Conservation (phyloP, 2,329 filamentous ascomycete species). For the Akanthomyces dipterigenus region DNA sequence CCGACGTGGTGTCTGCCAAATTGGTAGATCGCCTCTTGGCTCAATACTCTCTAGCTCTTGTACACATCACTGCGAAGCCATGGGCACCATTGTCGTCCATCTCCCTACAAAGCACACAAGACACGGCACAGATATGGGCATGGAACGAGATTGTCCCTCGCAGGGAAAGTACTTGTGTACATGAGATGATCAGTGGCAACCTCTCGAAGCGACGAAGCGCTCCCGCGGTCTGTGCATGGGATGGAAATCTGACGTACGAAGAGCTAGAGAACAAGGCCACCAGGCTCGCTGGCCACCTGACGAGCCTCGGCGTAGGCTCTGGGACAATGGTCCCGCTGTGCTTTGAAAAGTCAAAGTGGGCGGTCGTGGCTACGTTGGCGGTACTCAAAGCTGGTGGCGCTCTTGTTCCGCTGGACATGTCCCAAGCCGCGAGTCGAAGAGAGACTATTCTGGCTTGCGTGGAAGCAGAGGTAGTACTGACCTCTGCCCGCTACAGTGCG, state of each 20-base stretch:
- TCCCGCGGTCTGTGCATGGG: conserved; percentile 38
- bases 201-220: background rate
- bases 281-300: background rate
- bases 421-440: background rate
- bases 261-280: conserved; percentile 10
- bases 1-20: background rate
- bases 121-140: background rate
- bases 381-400: conserved; percentile 40
- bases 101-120: background rate
- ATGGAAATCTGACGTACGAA: conserved; percentile 35
- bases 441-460: background rate
- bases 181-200: background rate
- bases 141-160: background rate
- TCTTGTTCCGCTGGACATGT: conserved; percentile 32
- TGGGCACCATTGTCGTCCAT: background rate
- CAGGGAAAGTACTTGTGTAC: background rate
- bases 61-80: background rate
- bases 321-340: conserved; percentile 23
- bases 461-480: background rate
- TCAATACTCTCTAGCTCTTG: background rate
- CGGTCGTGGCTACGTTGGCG: conserved; percentile 21
- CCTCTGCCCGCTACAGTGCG: background rate
- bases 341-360: conserved; percentile 25
- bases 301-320: conserved; percentile 18
- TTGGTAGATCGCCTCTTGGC: background rate